Base-by-base conservation (phyloP, 2,329 filamentous ascomycete species). In the Zymoseptoria brevis region DNA sequence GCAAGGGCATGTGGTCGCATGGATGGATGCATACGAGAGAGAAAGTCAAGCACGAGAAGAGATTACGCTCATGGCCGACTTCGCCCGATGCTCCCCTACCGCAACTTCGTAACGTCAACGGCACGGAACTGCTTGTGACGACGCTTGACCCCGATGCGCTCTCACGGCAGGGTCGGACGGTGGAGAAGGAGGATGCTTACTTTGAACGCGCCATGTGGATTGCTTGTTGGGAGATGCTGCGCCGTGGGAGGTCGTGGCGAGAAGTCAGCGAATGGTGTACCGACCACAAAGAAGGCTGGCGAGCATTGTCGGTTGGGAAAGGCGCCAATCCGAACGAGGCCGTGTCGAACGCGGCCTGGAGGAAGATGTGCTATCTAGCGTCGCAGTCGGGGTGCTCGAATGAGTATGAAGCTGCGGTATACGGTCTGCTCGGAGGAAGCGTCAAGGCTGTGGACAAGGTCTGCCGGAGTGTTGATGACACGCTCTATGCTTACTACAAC, bases 11-110 rank as follows among this genome's bases (percentile, higher is more conserved):
- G 8, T 89, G 94, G 77, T 86, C 89, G 26, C 86, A 91, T 72
- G 93, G 93, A 49, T 96, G 92, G 89, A 83, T 96, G 63, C 90
- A 96, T 72, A 96, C 94, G 0, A 89, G 91, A 63, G 85, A 89
- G 60, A 87, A 87, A 53, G 90, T 99, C 74, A 99, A 99, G 77
- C 83, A 89, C 58, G 85, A 90, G 71, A 99, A 97, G 77, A 86
- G 88, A 59, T 77, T 94, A 64, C 83, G 88, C 60, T 83, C 84
- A 26, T 72, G 70, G 67, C 67, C 71, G 2, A 62, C 64, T 60
- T 24, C 67, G 59, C 60, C 81, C 82, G 41, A 80, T 83, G 53
- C 71, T 81, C 64, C 87, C 79, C 67, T 79, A 79, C 30, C 77
- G 30, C 71, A 73, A 60, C 72, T 75, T 50, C 64, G 68, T 50